A percentile compares a stretch with the other conserved stretches of the same genome.
phyloP scores from a whole-genome alignment of 2,329 filamentous ascomycete species.

The Celoporthe dispersa region DNA sequence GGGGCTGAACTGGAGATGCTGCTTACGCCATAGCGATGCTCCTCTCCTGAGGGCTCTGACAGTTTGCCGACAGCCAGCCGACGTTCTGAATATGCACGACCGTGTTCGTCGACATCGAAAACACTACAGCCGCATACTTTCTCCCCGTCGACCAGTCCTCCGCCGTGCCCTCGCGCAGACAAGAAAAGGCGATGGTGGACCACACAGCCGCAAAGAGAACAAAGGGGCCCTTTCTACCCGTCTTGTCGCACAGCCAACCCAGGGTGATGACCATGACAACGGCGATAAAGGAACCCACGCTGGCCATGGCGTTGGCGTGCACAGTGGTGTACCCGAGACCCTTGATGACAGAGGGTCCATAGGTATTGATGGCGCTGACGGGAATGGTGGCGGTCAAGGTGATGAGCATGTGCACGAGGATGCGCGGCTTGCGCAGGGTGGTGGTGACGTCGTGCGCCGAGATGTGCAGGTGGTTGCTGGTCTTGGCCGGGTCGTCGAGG shows the following conservation, averaged over 20 bases:
- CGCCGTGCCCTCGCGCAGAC: conserved; percentile 15
- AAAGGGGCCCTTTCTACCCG: conserved; percentile 53
- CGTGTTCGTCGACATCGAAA: conserved; percentile 58
- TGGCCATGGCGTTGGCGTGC: conserved; percentile 53
- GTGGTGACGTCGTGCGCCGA: conserved; percentile 41
- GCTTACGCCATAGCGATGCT: conserved; percentile 63
- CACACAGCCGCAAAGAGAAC: conserved; percentile 48
- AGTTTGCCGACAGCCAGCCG: conserved; percentile 61
- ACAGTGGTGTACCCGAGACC: conserved; percentile 55
- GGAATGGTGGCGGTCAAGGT: conserved; percentile 55
- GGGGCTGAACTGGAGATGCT: not conserved
- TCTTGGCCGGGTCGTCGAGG: conserved; percentile 48
- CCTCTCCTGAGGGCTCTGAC: conserved; percentile 59
- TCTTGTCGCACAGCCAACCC: conserved; percentile 54
- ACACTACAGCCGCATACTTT: conserved; percentile 58
- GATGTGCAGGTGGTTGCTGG: conserved; percentile 42
- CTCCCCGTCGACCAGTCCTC: conserved; percentile 31
- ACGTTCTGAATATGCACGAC: conserved; percentile 63
- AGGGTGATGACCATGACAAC: conserved; percentile 56
- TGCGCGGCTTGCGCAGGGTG: conserved; percentile 50
- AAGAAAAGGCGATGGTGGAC: conserved; percentile 43
- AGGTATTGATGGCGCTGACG: conserved; percentile 53
- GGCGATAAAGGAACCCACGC: conserved; percentile 57
- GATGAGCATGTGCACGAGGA: conserved; percentile 56
- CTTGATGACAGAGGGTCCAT: conserved; percentile 57